These are phyloP conservation scores for Alternaria angustiovoidea DNA, from an alignment of 2,329 filamentous ascomycete genomes.

Conservation along the genomic window DNA sequence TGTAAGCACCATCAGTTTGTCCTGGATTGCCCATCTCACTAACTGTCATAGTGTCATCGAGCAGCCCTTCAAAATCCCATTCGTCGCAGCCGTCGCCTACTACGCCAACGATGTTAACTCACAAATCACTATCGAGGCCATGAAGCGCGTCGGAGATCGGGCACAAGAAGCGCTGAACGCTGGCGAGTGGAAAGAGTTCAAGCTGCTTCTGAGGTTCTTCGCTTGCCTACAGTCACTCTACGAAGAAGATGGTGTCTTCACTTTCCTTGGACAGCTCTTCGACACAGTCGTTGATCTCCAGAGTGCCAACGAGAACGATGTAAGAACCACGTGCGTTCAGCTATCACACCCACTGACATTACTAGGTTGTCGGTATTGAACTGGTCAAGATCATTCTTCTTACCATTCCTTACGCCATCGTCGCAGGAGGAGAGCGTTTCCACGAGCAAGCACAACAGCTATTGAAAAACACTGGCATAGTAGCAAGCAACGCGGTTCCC, in stretches of 20 bases:
- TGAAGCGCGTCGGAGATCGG: conserved; percentile 68
- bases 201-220: conserved; percentile 87
- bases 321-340: conserved; percentile 57
- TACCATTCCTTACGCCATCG: conserved; percentile 85
- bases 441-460: conserved; percentile 77
- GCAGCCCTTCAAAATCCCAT: conserved; percentile 98
- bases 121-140: conserved; percentile 75
- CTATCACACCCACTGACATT: conserved; percentile 20
- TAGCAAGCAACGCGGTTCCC: conserved; percentile 85
- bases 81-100: conserved; percentile 83
- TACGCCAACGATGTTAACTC: conserved; percentile 79
- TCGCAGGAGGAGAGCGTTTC: conserved; percentile 49
- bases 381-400: conserved; percentile 96
- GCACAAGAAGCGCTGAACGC: conserved; percentile 72
- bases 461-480: conserved; percentile 93
- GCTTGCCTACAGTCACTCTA: conserved; percentile 84
- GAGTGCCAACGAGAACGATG: conserved; percentile 91
- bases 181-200: conserved; percentile 89
- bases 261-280: conserved; percentile 88
- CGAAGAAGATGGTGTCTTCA: conserved; percentile 84
- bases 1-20: conserved; percentile 58
- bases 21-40: conserved; percentile 12
- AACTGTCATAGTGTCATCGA: conserved; percentile 68
- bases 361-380: conserved; percentile 72
- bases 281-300: conserved; percentile 89